phyloP scores from a whole-genome alignment of 2,329 filamentous ascomycete genomes.

The Endoconidiophora laricicola region DNA sequence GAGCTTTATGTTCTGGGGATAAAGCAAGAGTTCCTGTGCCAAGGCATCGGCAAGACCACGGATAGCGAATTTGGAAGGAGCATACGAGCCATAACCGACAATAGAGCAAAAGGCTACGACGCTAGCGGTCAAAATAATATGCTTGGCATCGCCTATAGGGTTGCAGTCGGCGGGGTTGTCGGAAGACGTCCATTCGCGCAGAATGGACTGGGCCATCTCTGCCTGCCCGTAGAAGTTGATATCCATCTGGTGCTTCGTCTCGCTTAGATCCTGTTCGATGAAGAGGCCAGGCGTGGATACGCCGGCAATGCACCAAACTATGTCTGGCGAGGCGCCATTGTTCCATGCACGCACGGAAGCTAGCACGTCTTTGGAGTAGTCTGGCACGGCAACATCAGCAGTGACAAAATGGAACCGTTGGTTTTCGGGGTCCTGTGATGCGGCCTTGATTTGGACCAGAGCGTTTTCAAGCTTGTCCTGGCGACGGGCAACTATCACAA shows the following conservation, averaged over 20 bases:
- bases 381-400: conserved; percentile 58
- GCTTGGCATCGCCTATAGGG: conserved; percentile 35
- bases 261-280: conserved; percentile 51
- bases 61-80: conserved; percentile 71
- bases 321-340: conserved; percentile 51
- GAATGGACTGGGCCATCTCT: conserved; percentile 68
- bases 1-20: conserved; percentile 66
- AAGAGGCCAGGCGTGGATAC: conserved; percentile 59
- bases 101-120: conserved; percentile 59
- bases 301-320: conserved; percentile 86
- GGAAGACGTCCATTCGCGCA: conserved; percentile 53
- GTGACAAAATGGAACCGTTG: conserved; percentile 75
- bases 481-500: conserved; percentile 73
- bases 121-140: conserved; percentile 79
- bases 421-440: conserved; percentile 43
- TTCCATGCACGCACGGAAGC: conserved; percentile 67
- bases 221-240: conserved; percentile 78
- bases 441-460: conserved; percentile 45
- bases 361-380: conserved; percentile 55
- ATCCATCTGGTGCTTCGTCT: conserved; percentile 67
- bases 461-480: conserved; percentile 54
- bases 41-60: conserved; percentile 70
- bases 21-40: conserved; percentile 68
- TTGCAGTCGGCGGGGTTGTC: conserved; percentile 7
- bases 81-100: conserved; percentile 70